Percentiles rank a stretch among this genome's conserved stretches.
Conservation (phyloP, 2,329 filamentous ascomycete genomes). For the Daldinia eschscholtzii region DNA sequence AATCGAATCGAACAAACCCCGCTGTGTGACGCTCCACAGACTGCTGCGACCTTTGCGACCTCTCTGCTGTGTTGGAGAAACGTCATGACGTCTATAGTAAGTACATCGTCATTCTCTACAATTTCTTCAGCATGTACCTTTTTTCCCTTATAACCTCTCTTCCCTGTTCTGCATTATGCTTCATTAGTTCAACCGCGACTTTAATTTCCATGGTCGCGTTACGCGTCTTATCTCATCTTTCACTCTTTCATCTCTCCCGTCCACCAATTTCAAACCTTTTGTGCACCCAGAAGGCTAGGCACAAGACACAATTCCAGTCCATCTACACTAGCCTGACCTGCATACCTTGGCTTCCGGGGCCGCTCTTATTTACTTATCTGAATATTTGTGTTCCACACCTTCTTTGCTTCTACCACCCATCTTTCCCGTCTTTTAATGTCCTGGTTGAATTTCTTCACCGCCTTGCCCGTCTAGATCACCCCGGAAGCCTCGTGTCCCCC, state of each 20-base stretch:
- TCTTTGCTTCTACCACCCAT: slow-evolving; percentile 37
- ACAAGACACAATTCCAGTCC: neutral
- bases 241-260: slow-evolving; percentile 8
- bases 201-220: slow-evolving; percentile 27
- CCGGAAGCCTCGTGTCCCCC: slow-evolving; percentile 43
- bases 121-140: neutral
- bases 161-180: neutral
- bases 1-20: slow-evolving; percentile 28
- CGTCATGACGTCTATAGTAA: slow-evolving; percentile 54
- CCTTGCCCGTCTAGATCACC: slow-evolving; percentile 40
- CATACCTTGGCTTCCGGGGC: slow-evolving; percentile 31
- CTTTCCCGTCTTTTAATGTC: slow-evolving; percentile 28
- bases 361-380: slow-evolving; percentile 36
- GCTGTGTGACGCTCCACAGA: slow-evolving; percentile 41
- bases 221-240: slow-evolving; percentile 27
- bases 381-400: slow-evolving; percentile 31
- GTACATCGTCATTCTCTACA: slow-evolving; percentile 37
- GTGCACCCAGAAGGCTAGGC: slow-evolving; percentile 7
- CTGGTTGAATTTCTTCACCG: slow-evolving; percentile 42
- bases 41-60: slow-evolving; percentile 2
- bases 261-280: slow-evolving; percentile 9
- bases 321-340: slow-evolving; percentile 38
- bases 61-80: slow-evolving; percentile 35
- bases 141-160: neutral
- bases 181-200: slow-evolving; percentile 9